Conservation (phyloP, 169 alveolate species). For the Plasmodium knowlesi region DNA sequence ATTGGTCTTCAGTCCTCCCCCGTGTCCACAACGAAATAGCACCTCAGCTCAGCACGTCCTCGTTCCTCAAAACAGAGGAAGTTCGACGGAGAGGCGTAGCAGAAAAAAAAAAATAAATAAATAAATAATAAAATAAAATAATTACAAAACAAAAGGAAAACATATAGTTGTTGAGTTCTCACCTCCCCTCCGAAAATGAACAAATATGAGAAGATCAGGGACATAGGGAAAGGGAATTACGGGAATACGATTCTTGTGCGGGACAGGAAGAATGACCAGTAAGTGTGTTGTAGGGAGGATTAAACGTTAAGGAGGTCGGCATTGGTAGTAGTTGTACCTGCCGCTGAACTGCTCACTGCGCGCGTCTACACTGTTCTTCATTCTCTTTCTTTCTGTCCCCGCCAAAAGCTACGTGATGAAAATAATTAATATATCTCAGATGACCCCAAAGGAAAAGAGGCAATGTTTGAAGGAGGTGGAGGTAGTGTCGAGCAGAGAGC, state of each 20-base stretch:
- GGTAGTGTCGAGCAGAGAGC: slow-evolving; percentile 36
- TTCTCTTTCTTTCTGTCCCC: slow-evolving; percentile 8
- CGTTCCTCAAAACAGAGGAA: neutral
- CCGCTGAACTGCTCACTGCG: neutral
- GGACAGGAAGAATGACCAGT: slow-evolving; percentile 78
- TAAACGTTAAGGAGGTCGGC: neutral
- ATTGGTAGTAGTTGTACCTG: neutral
- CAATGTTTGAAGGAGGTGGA: slow-evolving; percentile 86
- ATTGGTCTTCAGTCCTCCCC: neutral
- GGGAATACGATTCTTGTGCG: slow-evolving; percentile 82
- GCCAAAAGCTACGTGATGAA: slow-evolving; percentile 79
- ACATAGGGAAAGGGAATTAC: slow-evolving; percentile 82
- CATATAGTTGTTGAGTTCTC: neutral
- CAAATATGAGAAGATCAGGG: slow-evolving; percentile 71
- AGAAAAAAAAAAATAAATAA: neutral
- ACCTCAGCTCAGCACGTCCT: neutral
- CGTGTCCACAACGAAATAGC: neutral
- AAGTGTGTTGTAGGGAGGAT: slow-evolving; percentile 7
- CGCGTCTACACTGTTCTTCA: neutral
- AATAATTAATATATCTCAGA: slow-evolving; percentile 79
- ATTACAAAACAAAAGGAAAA: neutral
- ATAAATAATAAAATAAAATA: neutral
- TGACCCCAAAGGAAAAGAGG: slow-evolving; percentile 78
- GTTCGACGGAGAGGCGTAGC: neutral
- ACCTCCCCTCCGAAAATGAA: slow-evolving; percentile 11